Base-by-base conservation (phyloP, 805 yeast species). In the Schwanniomyces pseudopolymorphus region DNA sequence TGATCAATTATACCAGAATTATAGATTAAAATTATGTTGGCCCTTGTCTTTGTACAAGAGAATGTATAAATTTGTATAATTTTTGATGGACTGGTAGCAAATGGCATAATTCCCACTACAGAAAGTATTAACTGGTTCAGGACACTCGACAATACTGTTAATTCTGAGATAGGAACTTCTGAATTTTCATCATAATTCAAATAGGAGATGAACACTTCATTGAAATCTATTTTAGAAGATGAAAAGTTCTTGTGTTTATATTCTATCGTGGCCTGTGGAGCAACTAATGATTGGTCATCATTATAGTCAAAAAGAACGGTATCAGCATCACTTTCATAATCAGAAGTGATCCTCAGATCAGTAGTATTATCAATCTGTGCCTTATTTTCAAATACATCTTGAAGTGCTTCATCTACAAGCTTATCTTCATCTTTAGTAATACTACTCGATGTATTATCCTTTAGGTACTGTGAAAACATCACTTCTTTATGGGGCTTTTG, bases 241-340 rank as follows among this genome's bases (percentile, higher is more conserved):
- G 41, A 43, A 33, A 40, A 52, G 3, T 38, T 38, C 3, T 44
- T 16, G 8, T 48, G 56, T 14, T 41, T 44, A 11, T 41, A 33
- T 19, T 24, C 25, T 14, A 43, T 27, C 13, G 21, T 22, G 20
- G 27, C 19, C 17, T n/a, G 19, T 5, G 50, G 51, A 17, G 17
- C 36, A 2, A 42, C 8, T 3, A 33, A 31, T 17, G 37, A 27
- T 9, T 39, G 20, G 22, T 44, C 53, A 25, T 48, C 49, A 13
- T 42, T 38, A n/a, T 52, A 57, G 40, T 61, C 67, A 20, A 56
- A 50, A 1, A 59, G 49, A 6, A 63, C 62, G 1, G 69, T 66
- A 47, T 66, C 69, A 0, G 62, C 48, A 49, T 64, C 69, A 47
- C 69, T 64, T 40, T 57, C 64, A 5, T 44, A 46, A 8, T 25